Evolutionary conservation across 2,329 filamentous ascomycete species (phyloP).

Genomic region (Verticillium nonalfalfae): DNA sequence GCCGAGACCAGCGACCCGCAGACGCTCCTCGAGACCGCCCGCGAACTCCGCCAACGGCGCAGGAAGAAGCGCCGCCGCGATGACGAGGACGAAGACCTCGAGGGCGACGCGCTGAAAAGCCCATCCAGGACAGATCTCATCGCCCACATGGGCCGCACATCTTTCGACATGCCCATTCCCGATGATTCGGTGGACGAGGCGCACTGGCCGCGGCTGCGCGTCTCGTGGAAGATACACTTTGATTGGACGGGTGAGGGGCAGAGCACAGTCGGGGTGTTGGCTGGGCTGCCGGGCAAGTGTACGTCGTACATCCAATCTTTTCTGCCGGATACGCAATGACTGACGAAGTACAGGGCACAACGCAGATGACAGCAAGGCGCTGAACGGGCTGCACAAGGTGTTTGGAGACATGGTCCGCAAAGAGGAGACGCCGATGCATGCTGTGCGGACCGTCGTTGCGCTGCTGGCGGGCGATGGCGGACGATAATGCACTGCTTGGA

Average conservation of each 20-base stretch:
- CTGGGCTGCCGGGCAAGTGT: slow-evolving; percentile 58
- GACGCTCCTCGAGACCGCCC: slow-evolving; percentile 20
- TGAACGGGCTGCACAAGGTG: slow-evolving; percentile 51
- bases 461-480: slow-evolving; percentile 42
- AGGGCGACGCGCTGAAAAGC: slow-evolving; percentile 14
- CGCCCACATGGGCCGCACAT: slow-evolving; percentile 46
- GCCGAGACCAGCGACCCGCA: slow-evolving; percentile 33
- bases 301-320: slow-evolving; percentile 25
- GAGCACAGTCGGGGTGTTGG: slow-evolving; percentile 47
- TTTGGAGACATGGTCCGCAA: slow-evolving; percentile 54
- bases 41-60: slow-evolving; percentile 18
- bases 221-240: slow-evolving; percentile 59
- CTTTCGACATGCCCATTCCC: slow-evolving; percentile 36
- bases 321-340: background rate
- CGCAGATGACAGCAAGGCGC: slow-evolving; percentile 46
- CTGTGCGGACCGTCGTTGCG: slow-evolving; percentile 54
- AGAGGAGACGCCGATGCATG: slow-evolving; percentile 46
- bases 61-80: slow-evolving; percentile 14
- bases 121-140: slow-evolving; percentile 37
- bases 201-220: slow-evolving; percentile 34
- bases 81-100: slow-evolving; percentile 10
- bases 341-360: slow-evolving; percentile 47
- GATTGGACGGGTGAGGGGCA: slow-evolving; percentile 69
- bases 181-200: slow-evolving; percentile 21
- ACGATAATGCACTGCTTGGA: background rate